phyloP scores from a whole-genome alignment of 208 protist genomes.

The Angomonas deanei region DNA sequence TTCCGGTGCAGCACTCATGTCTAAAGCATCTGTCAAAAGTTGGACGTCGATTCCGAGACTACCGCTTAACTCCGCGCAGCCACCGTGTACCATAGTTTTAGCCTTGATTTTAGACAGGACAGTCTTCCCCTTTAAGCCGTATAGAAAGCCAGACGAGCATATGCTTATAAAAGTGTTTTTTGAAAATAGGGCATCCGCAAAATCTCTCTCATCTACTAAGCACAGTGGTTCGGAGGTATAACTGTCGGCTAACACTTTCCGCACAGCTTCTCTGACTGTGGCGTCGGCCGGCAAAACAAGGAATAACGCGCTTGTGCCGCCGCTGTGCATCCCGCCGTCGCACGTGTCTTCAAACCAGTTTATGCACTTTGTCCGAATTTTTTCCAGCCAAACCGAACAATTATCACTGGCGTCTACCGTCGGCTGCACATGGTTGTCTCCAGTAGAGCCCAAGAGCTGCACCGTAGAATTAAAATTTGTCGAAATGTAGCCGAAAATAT shows the following conservation, averaged over 20 bases:
- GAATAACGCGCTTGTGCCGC: conserved; percentile 1
- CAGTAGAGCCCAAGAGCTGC: no score
- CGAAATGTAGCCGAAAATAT: neutral
- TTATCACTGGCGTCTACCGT: no score
- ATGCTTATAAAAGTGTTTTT: conserved; percentile 10
- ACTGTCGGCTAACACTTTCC: conserved; percentile 14
- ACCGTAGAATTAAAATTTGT: no score
- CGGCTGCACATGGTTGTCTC: no score
- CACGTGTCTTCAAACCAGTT: conserved; percentile 2
- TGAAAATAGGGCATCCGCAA: neutral
- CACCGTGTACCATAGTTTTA: neutral
- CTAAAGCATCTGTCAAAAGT: neutral
- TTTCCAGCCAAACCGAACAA: no score
- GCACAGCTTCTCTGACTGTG: neutral
- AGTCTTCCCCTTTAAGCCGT: neutral
- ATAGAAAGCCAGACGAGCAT: conserved; percentile 10
- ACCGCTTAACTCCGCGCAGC: neutral
- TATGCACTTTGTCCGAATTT: no score
- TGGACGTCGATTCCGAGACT: neutral
- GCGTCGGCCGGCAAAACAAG: conserved; percentile 10
- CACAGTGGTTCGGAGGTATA: conserved; percentile 15
- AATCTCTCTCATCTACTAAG: neutral
- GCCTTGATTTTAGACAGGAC: neutral
- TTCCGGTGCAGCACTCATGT: neutral
- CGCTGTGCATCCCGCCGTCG: conserved; percentile 11